Base-by-base conservation (phyloP, 192 early-diverging fungal species). In the Phycomyces nitens region DNA sequence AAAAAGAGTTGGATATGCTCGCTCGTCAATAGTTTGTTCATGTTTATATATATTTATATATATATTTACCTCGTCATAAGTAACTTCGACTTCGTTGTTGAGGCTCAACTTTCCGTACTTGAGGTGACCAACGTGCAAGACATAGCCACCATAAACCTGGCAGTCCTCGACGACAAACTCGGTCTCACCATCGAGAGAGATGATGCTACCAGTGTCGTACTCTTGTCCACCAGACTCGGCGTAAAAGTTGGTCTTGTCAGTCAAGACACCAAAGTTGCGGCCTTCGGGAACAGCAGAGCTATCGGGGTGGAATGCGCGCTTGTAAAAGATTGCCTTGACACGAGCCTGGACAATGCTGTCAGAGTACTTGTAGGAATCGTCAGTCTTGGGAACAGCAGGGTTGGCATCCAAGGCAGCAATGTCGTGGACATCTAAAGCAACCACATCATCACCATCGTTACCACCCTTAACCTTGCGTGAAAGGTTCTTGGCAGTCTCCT, bases 231-330 rank as follows among this genome's bases (percentile, higher is more conserved):
- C 97, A 64, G 88, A 87, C 78, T 97, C 97, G 22, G 97, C 94
- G 66, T 99, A 99, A 69, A 99, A 95, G 87, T 95, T 95, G 57
- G 97, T 96, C 67, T 88, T 82, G 81, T 99, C 94, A 61, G 96
- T 84, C 24, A 99, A 71, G 24, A 99, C 82, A 53, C 97, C 97
- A 65, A 97, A 90, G 7, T 80, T 77, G 49, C 76, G 70, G 56
- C 74, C 77, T 6, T 69, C 77, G 12, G 85, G 77, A 56, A 81
- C 80, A n/a, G 77, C 71, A 1, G 82, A 77, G 8, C 84, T 78
- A 50, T 80, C 59, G 38, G 58, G 22, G 12, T 72, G 62, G 64
- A 85, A 81, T 34, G 75, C 67, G 56, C 79, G 81, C 38, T 85
- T 68, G 64, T 67, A 75, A 67, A 84, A 95, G 26, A 99, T 88